Base-by-base conservation (phyloP, 2,329 filamentous ascomycete genomes). In the Alternaria novae-zelandiae region DNA sequence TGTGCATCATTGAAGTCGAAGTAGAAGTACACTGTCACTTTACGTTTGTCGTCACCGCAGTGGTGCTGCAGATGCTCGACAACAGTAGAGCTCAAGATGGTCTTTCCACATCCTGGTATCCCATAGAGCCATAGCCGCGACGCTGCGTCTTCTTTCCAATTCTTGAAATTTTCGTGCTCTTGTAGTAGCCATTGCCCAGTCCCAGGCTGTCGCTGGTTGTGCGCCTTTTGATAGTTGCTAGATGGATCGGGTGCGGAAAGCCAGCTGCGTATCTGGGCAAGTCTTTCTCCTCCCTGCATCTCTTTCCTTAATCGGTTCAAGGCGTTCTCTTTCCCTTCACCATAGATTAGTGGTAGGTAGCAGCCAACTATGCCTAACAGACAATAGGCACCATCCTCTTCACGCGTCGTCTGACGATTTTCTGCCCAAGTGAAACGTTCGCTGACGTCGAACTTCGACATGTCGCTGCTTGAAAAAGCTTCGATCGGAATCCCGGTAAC, bases 81-180 rank as follows among this genome's bases (percentile, higher is more conserved):
- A 25, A 83, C 65, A 2, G 73, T 79, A 6, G 78, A 81, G 61
- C 76, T 78, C 0, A 83, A 71, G 56, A 83, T 70, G 0, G 80
- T 82, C 64, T 83, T 83, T 11, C 82, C 81, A 53, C 81, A 83
- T 41, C 81, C 81, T 17, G 79, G 74, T 21, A 80, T 81, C 2
- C 81, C 79, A 65, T 80, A 59, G 6, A 83, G 72, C 80, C 79
- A 83, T 0, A 82, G 60, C 57, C 72, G 72, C 6, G 76, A 80
- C 12, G 69, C 69, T 15, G 54, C 28, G 13, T 51, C 45, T 1
- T 30, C 64, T 59, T 76, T 81, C 81, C 80, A 83, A 12, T 47
- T 46, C 0, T 12, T 13, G 58, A 78, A 82, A 5, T 58, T 17
- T 23, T 36, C 61, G 6, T 64, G n/a, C n/a, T n/a, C 28, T n/a